Evolutionary conservation across 140 eudicot genomes (phyloP), one percentile per base, ranked within the genome.

Genomic region (Stevia rebaudiana): DNA sequence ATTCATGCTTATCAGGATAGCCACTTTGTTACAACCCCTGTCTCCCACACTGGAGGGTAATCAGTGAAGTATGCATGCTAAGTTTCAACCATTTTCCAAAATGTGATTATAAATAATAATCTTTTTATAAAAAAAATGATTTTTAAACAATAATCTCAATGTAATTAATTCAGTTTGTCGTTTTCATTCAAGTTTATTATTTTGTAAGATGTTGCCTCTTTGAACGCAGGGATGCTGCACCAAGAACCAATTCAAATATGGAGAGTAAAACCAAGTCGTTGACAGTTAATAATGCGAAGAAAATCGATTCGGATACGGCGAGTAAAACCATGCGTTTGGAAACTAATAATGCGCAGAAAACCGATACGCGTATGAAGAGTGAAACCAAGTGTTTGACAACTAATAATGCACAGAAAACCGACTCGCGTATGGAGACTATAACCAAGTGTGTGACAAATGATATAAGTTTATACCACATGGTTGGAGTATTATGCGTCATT

Each of bases 1-100:
- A 68, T 83, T 44, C 95, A 92, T 64, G 70, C 72, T 30, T 88
- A 58, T 79, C 51, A 85, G 76, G 90, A 88, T 55, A 88, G 85
- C 48, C 85, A 83, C 40, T 88, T 92, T 60, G 83, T 85, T 18
- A 85, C 97, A 12, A 83, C 70, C 57, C 94, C 99, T 0, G 83
- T 83, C 56, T 79, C 95, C 24, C 99, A 92, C 82, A 88, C 99
- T 56, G 99, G 95, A 63, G 99, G 72, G 61, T 92, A 82, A 88
- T 16, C 21, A 61, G 58, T 51, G 60, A 74, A 51, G 47, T 28
- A 70, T 35, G 65, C 47, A 36, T 68, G 12, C 47, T 56, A 16
- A 39, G 50, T 63, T 51, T 52, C 63, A 63, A 8, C 24, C 46
- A 24, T 62, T 73, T 53, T 53, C 15, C 8, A 56, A 56, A 56